These are phyloP conservation scores for Thermoascus crustaceus DNA, from an alignment of 2,329 filamentous ascomycete species.

Conservation along the genomic window DNA sequence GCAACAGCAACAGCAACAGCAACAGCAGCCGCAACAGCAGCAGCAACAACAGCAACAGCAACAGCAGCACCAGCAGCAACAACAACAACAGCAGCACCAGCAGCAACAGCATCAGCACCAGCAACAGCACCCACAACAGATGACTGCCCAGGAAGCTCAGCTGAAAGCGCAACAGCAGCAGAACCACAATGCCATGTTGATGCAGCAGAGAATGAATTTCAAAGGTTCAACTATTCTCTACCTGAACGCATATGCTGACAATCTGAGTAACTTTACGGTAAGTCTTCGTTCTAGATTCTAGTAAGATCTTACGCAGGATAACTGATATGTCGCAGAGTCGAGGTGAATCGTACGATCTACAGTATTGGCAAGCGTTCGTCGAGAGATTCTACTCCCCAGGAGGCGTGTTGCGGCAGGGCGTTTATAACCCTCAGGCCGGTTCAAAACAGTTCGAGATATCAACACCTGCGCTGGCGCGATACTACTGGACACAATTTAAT, in stretches of 20 bases:
- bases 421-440: slow-evolving; percentile 48
- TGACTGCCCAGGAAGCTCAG: slow-evolving; percentile 33
- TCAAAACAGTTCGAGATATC: slow-evolving; percentile 83
- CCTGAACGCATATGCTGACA: slow-evolving; percentile 49
- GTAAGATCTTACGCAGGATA: slow-evolving; percentile 7
- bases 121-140: slow-evolving; percentile 29
- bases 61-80: slow-evolving; percentile 22
- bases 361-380: slow-evolving; percentile 75
- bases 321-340: slow-evolving; percentile 36
- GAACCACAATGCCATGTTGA: slow-evolving; percentile 28
- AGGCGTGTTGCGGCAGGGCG: slow-evolving; percentile 67
- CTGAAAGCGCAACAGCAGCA: slow-evolving; percentile 35
- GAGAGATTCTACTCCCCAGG: slow-evolving; percentile 68
- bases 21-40: slow-evolving; percentile 22
- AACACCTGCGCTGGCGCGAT: slow-evolving; percentile 72
- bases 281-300: slow-evolving; percentile 24
- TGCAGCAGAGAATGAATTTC: slow-evolving; percentile 30
- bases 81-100: slow-evolving; percentile 25
- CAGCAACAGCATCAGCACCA: slow-evolving; percentile 25
- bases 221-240: slow-evolving; percentile 43
- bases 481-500: slow-evolving; percentile 82
- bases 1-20: slow-evolving; percentile 19
- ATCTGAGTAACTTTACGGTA: slow-evolving; percentile 50
- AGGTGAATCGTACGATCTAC: slow-evolving; percentile 59
- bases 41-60: slow-evolving; percentile 24